Conservation (phyloP, 192 early-diverging fungal species). For the Podila minutissima region DNA sequence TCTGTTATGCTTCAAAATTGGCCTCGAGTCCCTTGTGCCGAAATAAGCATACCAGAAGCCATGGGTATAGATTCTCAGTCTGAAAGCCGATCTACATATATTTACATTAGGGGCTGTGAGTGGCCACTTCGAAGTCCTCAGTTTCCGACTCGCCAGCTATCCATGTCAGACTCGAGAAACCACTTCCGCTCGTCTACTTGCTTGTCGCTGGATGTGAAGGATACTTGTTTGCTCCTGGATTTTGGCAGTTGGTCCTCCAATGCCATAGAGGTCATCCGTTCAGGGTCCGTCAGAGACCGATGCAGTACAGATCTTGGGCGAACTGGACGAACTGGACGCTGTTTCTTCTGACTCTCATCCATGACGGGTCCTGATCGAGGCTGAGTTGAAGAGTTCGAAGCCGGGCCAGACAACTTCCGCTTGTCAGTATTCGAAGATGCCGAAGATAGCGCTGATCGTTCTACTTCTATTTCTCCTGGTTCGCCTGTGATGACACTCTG, state of each 20-base stretch:
- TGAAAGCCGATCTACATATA: too few species aligned
- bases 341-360: neutral
- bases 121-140: neutral
- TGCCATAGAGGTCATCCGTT: neutral
- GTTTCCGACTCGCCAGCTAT: constrained; percentile 25
- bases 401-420: too few species aligned
- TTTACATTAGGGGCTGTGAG: too few species aligned
- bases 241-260: neutral
- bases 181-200: constrained; percentile 20
- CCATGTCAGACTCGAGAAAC: constrained; percentile 30
- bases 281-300: constrained; percentile 27
- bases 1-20: too few species aligned
- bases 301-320: neutral
- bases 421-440: neutral
- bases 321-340: constrained; percentile 1
- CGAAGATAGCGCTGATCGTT: too few species aligned
- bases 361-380: constrained; percentile 9
- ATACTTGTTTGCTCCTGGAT: constrained; percentile 2
- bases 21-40: too few species aligned
- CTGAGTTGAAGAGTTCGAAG: neutral
- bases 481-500: too few species aligned
- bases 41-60: too few species aligned
- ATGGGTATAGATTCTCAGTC: too few species aligned
- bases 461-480: too few species aligned
- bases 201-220: constrained; percentile 1